A percentile compares a stretch with the other conserved stretches of the same genome.
Evolutionary conservation across 495 filamentous ascomycete genomes (phyloP).

Genomic region (Tuber brumale): DNA sequence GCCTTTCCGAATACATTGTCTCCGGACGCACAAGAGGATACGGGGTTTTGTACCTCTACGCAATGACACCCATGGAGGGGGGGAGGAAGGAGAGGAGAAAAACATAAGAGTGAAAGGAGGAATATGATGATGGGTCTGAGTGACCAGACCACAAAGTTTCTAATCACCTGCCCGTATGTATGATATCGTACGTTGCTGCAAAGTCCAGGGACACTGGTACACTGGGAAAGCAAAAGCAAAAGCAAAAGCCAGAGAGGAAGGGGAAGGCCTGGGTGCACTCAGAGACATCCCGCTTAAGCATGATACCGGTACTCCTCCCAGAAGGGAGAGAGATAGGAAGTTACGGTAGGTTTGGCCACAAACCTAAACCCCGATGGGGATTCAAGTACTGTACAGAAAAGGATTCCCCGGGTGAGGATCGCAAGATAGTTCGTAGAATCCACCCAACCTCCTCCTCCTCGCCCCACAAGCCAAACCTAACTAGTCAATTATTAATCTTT

Average conservation of each 20-base stretch:
- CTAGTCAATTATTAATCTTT: not conserved
- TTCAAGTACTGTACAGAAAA: not conserved
- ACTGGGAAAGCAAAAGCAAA: not conserved
- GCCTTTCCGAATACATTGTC: conserved; percentile 21
- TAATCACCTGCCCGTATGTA: not conserved
- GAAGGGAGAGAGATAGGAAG: too few species aligned
- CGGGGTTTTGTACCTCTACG: not conserved
- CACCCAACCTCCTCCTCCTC: not conserved
- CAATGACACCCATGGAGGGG: not conserved
- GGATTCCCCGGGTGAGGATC: not conserved
- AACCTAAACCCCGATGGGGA: not conserved
- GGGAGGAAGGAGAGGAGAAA: not conserved
- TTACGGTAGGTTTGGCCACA: not conserved
- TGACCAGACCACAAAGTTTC: not conserved
- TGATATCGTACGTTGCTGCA: conserved; percentile 1
- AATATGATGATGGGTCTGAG: not conserved
- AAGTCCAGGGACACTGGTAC: not conserved
- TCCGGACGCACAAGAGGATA: not conserved
- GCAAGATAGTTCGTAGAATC: not conserved
- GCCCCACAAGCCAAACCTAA: conserved; percentile 2
- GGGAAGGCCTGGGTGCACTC: not conserved
- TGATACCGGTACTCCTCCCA: not conserved
- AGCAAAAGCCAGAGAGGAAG: not conserved
- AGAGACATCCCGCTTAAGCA: not conserved
- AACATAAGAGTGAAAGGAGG: conserved; percentile 13